Evolutionary conservation across 2,329 filamentous ascomycete genomes (phyloP).

Genomic region (Ophiostoma montium): DNA sequence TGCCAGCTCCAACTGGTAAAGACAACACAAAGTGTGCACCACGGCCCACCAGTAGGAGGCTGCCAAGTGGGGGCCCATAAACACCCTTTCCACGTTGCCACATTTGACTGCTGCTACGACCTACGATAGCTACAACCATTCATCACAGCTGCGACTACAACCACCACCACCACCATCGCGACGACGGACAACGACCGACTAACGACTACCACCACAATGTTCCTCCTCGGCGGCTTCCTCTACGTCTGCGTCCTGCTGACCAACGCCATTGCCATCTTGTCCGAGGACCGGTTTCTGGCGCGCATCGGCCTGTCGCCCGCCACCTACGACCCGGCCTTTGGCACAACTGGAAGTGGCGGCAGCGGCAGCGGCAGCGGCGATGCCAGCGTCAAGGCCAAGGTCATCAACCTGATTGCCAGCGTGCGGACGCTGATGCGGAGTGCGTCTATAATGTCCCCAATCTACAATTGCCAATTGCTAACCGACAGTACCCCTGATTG

Average conservation of each 20-base stretch:
- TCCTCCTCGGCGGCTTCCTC: not conserved
- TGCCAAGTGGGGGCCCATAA: too few relatives aligned
- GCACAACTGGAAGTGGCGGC: conserved; percentile 33
- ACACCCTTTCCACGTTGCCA: too few relatives aligned
- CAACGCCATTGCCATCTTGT: conserved; percentile 87
- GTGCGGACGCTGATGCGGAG: conserved; percentile 87
- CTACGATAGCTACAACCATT: too few relatives aligned
- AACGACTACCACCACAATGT: not conserved
- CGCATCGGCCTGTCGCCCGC: conserved; percentile 71
- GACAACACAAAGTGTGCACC: too few relatives aligned
- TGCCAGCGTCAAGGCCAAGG: conserved; percentile 69
- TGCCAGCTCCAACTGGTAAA: too few relatives aligned
- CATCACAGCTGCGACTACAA: too few relatives aligned
- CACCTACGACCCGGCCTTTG: conserved; percentile 64
- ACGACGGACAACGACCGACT: too few relatives aligned
- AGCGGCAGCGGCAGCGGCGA: conserved; percentile 32
- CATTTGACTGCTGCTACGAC: too few relatives aligned
- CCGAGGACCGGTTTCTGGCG: conserved; percentile 85
- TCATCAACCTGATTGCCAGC: conserved; percentile 80
- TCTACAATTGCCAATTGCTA: not conserved
- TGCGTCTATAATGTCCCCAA: conserved; percentile 34
- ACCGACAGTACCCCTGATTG: conserved; percentile 62
- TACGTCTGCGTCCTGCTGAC: conserved; percentile 72
- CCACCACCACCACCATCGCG: too few relatives aligned
- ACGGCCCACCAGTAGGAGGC: too few relatives aligned